Conservation (phyloP, 345 rosid genomes). For the Abelmoschus esculentus region DNA sequence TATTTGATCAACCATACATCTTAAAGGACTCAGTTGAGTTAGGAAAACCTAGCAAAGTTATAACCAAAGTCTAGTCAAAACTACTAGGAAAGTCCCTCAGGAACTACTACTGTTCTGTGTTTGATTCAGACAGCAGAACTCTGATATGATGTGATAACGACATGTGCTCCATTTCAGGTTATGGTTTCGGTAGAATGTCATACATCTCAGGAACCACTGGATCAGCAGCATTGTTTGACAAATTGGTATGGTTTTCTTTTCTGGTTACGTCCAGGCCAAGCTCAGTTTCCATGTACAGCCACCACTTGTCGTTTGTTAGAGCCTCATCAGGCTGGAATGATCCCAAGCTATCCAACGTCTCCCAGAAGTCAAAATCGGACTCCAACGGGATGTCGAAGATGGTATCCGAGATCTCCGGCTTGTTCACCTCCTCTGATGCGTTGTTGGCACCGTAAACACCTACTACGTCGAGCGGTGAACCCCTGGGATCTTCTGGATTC, state of each 20-base stretch:
- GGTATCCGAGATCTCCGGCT: slow-evolving; percentile 30
- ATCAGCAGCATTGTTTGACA: slow-evolving; percentile 7
- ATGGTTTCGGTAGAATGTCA: background rate
- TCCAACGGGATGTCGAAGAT: slow-evolving; percentile 40
- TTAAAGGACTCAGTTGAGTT: background rate
- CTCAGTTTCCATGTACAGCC: slow-evolving; percentile 53
- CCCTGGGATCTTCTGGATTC: slow-evolving; percentile 7
- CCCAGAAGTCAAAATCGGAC: slow-evolving; percentile 62
- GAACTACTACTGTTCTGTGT: background rate
- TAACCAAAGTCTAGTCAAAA: background rate
- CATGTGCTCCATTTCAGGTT: background rate
- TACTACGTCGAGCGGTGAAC: background rate
- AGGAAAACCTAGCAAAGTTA: background rate
- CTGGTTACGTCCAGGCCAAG: slow-evolving; percentile 35
- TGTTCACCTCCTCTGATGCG: slow-evolving; percentile 44
- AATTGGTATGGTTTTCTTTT: background rate
- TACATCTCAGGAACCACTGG: slow-evolving; percentile 5
- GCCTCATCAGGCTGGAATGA: slow-evolving; percentile 15
- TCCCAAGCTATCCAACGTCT: slow-evolving; percentile 46
- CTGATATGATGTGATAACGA: background rate
- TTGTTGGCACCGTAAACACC: background rate
- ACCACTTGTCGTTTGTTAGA: slow-evolving; percentile 34
- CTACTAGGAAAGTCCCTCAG: background rate
- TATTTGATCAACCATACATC: background rate
- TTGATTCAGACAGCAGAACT: background rate